Evolutionary conservation across 2,329 filamentous ascomycete species (phyloP).

Genomic region (Fusarium nanum): DNA sequence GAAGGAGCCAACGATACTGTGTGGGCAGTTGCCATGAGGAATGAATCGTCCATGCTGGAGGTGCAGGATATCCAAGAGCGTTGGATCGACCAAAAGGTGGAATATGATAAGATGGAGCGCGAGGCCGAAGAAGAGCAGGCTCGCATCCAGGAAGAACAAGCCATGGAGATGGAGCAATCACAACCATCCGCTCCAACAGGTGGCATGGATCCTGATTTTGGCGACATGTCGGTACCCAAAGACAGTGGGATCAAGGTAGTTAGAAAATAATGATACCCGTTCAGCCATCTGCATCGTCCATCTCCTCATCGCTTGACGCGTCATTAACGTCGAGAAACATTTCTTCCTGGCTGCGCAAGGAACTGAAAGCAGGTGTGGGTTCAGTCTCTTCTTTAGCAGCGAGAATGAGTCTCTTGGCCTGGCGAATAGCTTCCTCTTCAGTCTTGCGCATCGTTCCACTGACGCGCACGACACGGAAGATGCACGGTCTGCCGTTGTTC

Average conservation of each 20-base stretch:
- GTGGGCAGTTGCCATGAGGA: conserved; percentile 96
- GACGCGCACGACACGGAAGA: conserved; percentile 86
- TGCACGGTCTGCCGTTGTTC: conserved; percentile 72
- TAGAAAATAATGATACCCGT: conserved; percentile 68
- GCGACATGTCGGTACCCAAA: conserved; percentile 62
- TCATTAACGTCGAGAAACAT: conserved; percentile 58
- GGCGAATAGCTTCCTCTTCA: conserved; percentile 87
- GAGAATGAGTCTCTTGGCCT: conserved; percentile 78
- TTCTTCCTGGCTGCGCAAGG: conserved; percentile 48
- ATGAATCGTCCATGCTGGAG: conserved; percentile 79
- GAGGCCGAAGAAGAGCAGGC: conserved; percentile 81
- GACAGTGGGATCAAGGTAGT: conserved; percentile 79
- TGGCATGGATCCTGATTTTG: conserved; percentile 60
- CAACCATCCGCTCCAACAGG: conserved; percentile 41
- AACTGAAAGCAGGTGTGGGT: conserved; percentile 37
- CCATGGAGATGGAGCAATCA: conserved; percentile 52
- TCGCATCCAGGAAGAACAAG: conserved; percentile 57
- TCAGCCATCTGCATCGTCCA: conserved; percentile 58
- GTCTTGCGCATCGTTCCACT: conserved; percentile 93
- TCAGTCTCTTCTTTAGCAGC: conserved; percentile 65
- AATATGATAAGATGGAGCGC: conserved; percentile 83
- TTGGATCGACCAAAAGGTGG: conserved; percentile 92
- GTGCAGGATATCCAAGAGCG: conserved; percentile 92
- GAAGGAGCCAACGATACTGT: conserved; percentile 95
- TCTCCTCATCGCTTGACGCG: conserved; percentile 59